Evolutionary conservation across 441 rosid species (phyloP), one percentile per base, ranked within the genome.

Genomic region (Geranium incanum): DNA sequence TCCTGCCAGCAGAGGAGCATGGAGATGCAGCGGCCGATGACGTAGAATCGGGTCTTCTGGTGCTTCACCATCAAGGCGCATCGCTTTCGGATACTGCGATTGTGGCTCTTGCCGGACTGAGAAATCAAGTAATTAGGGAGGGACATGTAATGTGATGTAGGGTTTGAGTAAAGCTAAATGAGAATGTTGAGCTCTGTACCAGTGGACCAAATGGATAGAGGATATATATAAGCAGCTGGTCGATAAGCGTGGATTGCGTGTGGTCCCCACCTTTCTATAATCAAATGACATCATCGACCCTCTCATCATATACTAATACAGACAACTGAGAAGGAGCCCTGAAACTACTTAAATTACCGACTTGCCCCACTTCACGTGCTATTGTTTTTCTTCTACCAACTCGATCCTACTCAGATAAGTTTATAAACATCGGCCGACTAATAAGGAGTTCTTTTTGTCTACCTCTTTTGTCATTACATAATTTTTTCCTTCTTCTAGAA

Each of bases 1-100:
- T 75, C 67, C n/a, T 59, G 66, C 78, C 78, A 75, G 59, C 74
- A 75, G 59, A 75, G 67, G 57, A 75, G 74, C 78, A 75, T 75
- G 70, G 41, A 21, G 57, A 70, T 23, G 67, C 78, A 75, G 36
- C 78, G 73, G 62, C 71, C 71, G 71, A 75, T 39, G 70, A 75
- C 66, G 71, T 75, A 75, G 71, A 70, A 62, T 28, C 78, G 74
- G 67, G 78, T 67, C 48, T 75, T 71, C 67, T 70, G 78, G 70
- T 75, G 78, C 71, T 75, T 75, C 60, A 57, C 71, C 67, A 75
- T 57, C 43, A 28, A 28, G 12, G 55, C 60, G 59, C 70, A 75
- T 12, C 68, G 68, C 67, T 71, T 70, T 55, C 67, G 59, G 43
- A 75, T 75, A 69, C 71, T 19, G 60, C 60, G 72, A 18, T 15